Conservation (phyloP, 1,284 basidiomycete species). For the Naganishia liquefaciens region DNA sequence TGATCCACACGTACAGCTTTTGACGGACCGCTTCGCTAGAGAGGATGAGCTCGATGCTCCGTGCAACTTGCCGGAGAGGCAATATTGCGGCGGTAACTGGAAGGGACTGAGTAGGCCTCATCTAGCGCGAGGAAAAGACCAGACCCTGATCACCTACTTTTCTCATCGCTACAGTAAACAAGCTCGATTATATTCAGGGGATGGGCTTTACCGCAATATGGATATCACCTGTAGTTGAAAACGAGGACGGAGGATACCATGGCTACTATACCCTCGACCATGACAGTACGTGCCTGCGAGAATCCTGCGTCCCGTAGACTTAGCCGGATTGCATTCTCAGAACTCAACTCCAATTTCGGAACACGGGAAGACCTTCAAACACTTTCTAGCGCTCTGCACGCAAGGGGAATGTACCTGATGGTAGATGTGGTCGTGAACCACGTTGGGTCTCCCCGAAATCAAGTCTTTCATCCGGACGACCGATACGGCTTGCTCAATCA, state of each 20-base stretch:
- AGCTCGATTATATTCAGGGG: slow-evolving; percentile 51
- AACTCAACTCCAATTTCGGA: slow-evolving; percentile 55
- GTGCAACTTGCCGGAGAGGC: slow-evolving; percentile 13
- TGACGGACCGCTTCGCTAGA: slow-evolving; percentile 29
- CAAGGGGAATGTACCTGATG: slow-evolving; percentile 58
- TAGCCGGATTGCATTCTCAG: background rate
- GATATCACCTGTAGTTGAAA: slow-evolving; percentile 52
- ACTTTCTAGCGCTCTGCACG: slow-evolving; percentile 55
- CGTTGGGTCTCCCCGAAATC: slow-evolving; percentile 23
- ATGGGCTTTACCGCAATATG: slow-evolving; percentile 54
- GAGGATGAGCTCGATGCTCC: slow-evolving; percentile 23
- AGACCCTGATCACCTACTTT: background rate
- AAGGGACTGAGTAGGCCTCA: slow-evolving; percentile 39
- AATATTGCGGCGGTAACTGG: slow-evolving; percentile 52
- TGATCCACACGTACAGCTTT: slow-evolving; percentile 35
- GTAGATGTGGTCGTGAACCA: slow-evolving; percentile 53
- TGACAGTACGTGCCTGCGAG: slow-evolving; percentile 4
- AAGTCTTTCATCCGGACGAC: slow-evolving; percentile 17
- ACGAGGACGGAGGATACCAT: slow-evolving; percentile 43
- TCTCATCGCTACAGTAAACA: slow-evolving; percentile 22
- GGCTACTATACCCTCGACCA: slow-evolving; percentile 30
- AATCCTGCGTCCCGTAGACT: too few relatives aligned
- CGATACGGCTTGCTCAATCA: slow-evolving; percentile 47
- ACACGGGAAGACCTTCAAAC: slow-evolving; percentile 53
- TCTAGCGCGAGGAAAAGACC: too few relatives aligned